Evolutionary conservation across 2,329 filamentous ascomycete genomes (phyloP), one percentile per base, ranked within the genome.

Genomic region (Pseudogymnoascus sp.): DNA sequence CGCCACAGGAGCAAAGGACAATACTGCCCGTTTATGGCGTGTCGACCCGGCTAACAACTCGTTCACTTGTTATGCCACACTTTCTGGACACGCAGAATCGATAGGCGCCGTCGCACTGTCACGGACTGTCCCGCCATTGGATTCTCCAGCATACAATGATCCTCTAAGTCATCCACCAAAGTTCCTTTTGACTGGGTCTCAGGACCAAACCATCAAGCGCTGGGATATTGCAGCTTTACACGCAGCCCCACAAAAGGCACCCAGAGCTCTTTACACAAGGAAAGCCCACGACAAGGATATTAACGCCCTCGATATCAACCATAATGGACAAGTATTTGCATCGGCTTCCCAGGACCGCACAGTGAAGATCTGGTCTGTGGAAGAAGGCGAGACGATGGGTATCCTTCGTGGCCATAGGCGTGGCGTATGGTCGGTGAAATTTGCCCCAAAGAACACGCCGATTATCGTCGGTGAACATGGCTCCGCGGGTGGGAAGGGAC

Each of bases 281-380:
- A 96, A 97, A 75, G 94, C 94, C 0, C 94, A 99, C 75, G 94
- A 99, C 72, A 99, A 99, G 73, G 94, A 99, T 68, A 99, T 99
- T 76, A 99, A 99, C 70, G 92, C 94, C 2, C 83, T 99, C 60
- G 91, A 95, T 66, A 81, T 94, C 10, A 90, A 92, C 66, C 82
- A 86, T 21, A 81, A 83, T 1, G 85, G 84, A 4, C 84, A 86
- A n/a, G 77, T 97, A 0, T 97, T 99, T 71, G 95, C 93, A 2
- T 97, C 94, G 1, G 93, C 94, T 31, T 97, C 93, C 4, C 94
- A 99, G 76, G 94, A 99, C 74, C 90, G 92, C 68, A 95, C 91
- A 0, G 92, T 97, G 68, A 99, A 97, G 77, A 94, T 99, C 64
- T 99, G 93, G 89, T 94, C 92, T 6, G 82, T 88, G 6, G 88